Evolutionary conservation across 352 stramenopile genomes (phyloP), one percentile per base, ranked within the genome.

Genomic region (Phytophthora colocasiae): DNA sequence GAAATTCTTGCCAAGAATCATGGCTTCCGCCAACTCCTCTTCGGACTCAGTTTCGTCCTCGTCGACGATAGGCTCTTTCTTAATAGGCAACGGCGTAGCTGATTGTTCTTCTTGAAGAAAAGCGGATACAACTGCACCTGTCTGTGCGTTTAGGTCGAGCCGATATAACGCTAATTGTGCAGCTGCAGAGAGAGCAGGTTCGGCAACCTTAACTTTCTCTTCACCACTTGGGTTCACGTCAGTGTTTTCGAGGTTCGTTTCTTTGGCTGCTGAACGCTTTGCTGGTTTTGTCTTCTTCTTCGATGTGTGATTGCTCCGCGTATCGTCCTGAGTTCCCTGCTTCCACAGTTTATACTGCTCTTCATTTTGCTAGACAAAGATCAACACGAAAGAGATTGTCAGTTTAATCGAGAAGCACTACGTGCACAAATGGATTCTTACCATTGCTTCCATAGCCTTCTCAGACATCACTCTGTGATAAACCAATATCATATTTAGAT

Each of bases 391-490:
- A 24, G 22, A 10, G 41, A 3, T 15, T 14, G 4, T 14, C 31
- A 36, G 9, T 36, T 36, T 10, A 36, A 36, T 17, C 19, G 9
- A 17, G 22, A 39, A 5, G 17, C 7, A 14, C 11, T 15, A 12
- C 24, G 11, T 22, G 22, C 22, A 34, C 29, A 40, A 46, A 14
- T n/a, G 26, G 9, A 34, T 29, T 14, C 32, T n/a, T 63, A 92
- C 87, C 75, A 91, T 85, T 8, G 88, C 86, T 63, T 93, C 85
- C 45, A 87, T 80, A 10, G 88, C 86, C 50, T 95, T 96, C 62
- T 89, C 78, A 0, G 85, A 93, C 74, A 91, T 79, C 10, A 73
- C 69, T 27, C 83, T 92, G 46, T 36, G 38, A 52, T 6, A 17
- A 50, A 75, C 12, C 19, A 70, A 27, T 41, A 29, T 22, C 22